Evolutionary conservation across 495 filamentous ascomycete species (phyloP), one percentile per base, ranked within the genome.

Genomic region (Lasiosphaeris hirsuta): DNA sequence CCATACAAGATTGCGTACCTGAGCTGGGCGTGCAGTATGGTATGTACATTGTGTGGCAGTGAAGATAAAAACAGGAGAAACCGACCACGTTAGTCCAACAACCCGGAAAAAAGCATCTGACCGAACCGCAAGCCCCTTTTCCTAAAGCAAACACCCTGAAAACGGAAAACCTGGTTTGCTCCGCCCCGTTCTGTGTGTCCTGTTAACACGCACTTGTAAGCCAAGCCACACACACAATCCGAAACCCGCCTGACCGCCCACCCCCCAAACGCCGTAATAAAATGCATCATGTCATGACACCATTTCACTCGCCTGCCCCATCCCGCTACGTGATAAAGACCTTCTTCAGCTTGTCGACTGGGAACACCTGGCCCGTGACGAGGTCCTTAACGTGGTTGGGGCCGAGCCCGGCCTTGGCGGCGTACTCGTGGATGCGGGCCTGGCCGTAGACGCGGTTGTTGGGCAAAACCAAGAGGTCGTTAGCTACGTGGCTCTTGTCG

Each of bases 401-500:
- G n/a, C 66, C 63, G 53, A 88, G 65, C 1, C 86, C 87, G 3
- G 86, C 68, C 72, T 92, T 96, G 62, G 78, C 80, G 61, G 90
- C 89, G 71, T 91, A 85, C 56, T 88, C 84, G 59, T 86, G 70
- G 60, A 97, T 73, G 45, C 88, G 79, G 46, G 86, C 81, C 48
- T 86, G 79, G 15, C 93, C 91, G 66, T 96, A 96, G 30, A 95
- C 85, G 52, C 90, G 80, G 7, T 86, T 84, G 73, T 96, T 97
- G 10, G 93, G 93, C 56, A 98, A 71, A 38, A 97, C 79, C 17
- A 96, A 81, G 8, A 92, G 80, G 63, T 97, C 93, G 37, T 78
- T 85, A 68, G 96, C 92, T 18, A 97, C 87, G 58, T 89, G 86
- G 68, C 92, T 96, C 77, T 95, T 94, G 44, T 86, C 88, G 68